Base-by-base conservation (phyloP, 805 yeast genomes). In the Debaryomyces castellii region DNA sequence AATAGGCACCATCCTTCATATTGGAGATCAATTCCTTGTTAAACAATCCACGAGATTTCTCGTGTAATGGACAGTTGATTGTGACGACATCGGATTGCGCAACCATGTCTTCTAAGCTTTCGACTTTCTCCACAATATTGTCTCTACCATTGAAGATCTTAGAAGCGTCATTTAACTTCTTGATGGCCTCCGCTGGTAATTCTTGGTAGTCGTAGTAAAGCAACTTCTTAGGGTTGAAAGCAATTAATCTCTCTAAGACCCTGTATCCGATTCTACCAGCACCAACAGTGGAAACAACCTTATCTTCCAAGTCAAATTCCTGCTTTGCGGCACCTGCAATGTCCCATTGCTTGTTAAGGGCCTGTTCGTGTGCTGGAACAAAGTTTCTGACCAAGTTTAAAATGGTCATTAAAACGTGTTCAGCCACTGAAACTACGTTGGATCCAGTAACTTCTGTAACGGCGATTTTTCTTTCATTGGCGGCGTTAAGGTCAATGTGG, bases 371-470 rank as follows among this genome's bases (percentile, higher is more conserved):
- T 22, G 90, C 87, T 33, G 89, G 89, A 46, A 83, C 86, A 62
- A 83, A 87, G 77, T 87, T 87, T 61, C 90, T 78, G 30, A 87
- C 84, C 56, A 86, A 73, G 20, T 76, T 77, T 54, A 86, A 72
- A 55, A 87, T 86, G 39, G 88, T 82, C 85, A 87, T 81, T 40
- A 86, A 63, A 38, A 79, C 91, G 58, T 87, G 92, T 66, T 86
- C 94, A 12, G 94, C 92, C 39, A 87, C 94, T 12, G 90, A 83
- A 18, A 76, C 78, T 40, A 86, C 90, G 62, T 87, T 87, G 43
- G 90, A 84, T 5, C 94, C 92, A 22, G 95, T 87, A 44, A 87
- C 94, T 67, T 87, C 94, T 41, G 82, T 71, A 16, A 87, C 94
- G 14, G 85, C 75, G 58, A 87, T 79, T 50, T 80, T 77, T 48